Base-by-base conservation (phyloP, 2,329 filamentous ascomycete genomes). In the Nannizziopsis arthrosporioides region DNA sequence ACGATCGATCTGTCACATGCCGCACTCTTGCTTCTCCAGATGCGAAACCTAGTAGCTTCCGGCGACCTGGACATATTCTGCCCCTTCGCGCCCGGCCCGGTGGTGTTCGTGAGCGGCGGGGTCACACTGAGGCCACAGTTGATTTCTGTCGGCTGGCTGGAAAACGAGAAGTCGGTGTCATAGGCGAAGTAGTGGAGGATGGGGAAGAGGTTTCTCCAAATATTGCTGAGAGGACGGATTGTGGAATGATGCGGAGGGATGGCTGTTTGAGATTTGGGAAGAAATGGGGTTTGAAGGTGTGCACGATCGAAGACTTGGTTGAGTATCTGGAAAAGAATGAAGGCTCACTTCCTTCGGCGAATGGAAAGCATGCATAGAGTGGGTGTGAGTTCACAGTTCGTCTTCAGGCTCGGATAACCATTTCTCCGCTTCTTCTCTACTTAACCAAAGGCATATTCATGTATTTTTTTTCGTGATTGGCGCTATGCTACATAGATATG, bases 81-180 rank as follows among this genome's bases (percentile, higher is more conserved):
- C 92, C 92, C 2, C 73, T 98, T 60, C 78, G 82, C 59, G 85
- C 89, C 11, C 73, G 79, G 12, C 73, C 78, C 19, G 92, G 92
- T 12, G 90, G 90, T 27, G 85, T 96, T 5, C 73, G 85, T 48
- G 81, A 82, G 61, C 71, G 92, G 12, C 73, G 73, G 44, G 92
- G 92, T 2, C 92, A 98, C 67, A 98, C 92, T 9, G 92, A 98
- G 73, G 92, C 92, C 1, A 87, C 84, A 8, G 78, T 93, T 3
- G 92, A 98, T 65, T 81, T 98, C 63, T 95, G 90, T 65, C 73
- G 83, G 44, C 68, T 98, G 51, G 82, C 89, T 1, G 88, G 88
- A 1, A 90, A 87, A 71, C 75, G 76, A 1, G 60, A 57, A 44
- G 90, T 83, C 1, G 87, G 79, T 34, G 89, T 86, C 18, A 96